Evolutionary conservation across 345 rosid species (phyloP), one percentile per base, ranked within the genome.

Genomic region (Dimocarpus longan): DNA sequence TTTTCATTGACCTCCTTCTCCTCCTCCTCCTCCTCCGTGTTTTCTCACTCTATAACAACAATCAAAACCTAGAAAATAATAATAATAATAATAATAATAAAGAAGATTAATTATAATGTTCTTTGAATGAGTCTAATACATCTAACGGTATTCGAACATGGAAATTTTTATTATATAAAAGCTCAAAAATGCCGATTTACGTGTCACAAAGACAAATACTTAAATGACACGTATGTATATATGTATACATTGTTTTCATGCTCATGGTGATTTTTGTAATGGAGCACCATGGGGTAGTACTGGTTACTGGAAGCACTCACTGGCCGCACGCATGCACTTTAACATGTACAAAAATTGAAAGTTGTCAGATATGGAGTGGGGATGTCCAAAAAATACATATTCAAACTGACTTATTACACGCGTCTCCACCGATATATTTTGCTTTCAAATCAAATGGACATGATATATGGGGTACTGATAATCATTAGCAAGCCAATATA

Each of bases 401-500:
- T 21, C 52, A 57, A 19, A 39, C 63, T 54, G 42, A 24, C 60
- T 32, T 54, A 40, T 28, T 32, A 66, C 74, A 71, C 54, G 24
- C 60, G 71, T 26, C 43, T 43, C 74, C 78, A 81, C 59, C 66
- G 74, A 65, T 65, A 66, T 21, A 52, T 32, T 71, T 11, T 12
- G 71, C 37, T 16, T 48, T 77, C 81, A 56, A 63, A 65, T n/a
- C 44, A 72, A 39, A 68, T 18, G 57, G 52, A n/a, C 57, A 64
- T 57, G 62, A 68, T 28, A n/a, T 21, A 43, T 18, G 18, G 6
- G 66, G 48, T 56, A 66, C 37, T 42, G 19, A 74, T 52, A 71
- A 82, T 85, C 70, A 80, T 82, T 79, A 52, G 66, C 32, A 70
- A 21, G 76, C 39, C 10, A 80, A 21, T 80, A 75, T n/a, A 66